Evolutionary conservation across 768 basidiomycete species (phyloP).

Genomic region (Collybia sordida): DNA sequence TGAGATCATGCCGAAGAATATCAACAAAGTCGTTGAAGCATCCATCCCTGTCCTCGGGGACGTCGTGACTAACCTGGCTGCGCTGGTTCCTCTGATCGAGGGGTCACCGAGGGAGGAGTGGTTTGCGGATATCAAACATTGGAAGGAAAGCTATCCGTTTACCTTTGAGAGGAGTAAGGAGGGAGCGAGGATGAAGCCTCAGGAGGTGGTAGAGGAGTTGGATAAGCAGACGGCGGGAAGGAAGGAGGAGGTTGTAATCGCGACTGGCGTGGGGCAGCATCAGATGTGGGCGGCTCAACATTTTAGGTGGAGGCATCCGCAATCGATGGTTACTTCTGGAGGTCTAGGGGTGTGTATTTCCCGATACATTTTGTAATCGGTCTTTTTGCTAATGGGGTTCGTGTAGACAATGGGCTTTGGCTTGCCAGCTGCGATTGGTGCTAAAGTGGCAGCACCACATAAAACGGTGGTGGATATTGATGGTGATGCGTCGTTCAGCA

Average conservation of each 20-base stretch:
- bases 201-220: slow-evolving; percentile 94
- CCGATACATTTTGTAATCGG: slow-evolving; percentile 5
- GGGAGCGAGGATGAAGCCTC: slow-evolving; percentile 85
- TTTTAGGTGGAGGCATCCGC: slow-evolving; percentile 87
- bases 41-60: slow-evolving; percentile 94
- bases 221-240: slow-evolving; percentile 73
- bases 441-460: slow-evolving; percentile 92
- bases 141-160: slow-evolving; percentile 92
- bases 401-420: slow-evolving; percentile 97
- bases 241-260: slow-evolving; percentile 85
- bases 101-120: slow-evolving; percentile 67
- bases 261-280: slow-evolving; percentile 98
- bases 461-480: slow-evolving; percentile 97
- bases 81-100: slow-evolving; percentile 79
- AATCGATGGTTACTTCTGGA: slow-evolving; percentile 89
- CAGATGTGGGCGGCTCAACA: slow-evolving; percentile 99
- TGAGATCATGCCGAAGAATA: slow-evolving; percentile 97
- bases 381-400: slow-evolving; percentile 5
- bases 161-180: slow-evolving; percentile 68
- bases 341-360: slow-evolving; percentile 78
- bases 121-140: slow-evolving; percentile 78
- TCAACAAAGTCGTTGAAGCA: slow-evolving; percentile 98
- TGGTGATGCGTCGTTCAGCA: slow-evolving; percentile 97
- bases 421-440: slow-evolving; percentile 90
- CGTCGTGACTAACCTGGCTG: slow-evolving; percentile 78